Evolutionary conservation across 495 filamentous ascomycete genomes (phyloP).

Genomic region (Annulohypoxylon bovei): DNA sequence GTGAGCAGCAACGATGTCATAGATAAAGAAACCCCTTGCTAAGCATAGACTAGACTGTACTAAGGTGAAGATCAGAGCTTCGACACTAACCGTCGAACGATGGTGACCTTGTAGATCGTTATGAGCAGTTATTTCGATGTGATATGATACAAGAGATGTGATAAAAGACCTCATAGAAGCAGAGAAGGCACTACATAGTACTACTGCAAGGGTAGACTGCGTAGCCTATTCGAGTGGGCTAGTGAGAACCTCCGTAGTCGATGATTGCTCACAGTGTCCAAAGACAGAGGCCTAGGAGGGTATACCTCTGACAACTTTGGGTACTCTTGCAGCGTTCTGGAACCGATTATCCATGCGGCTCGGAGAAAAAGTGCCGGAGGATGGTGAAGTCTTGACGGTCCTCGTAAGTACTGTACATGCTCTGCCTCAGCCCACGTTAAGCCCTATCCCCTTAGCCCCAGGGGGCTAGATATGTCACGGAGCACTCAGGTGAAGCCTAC

Average conservation of each 20-base stretch:
- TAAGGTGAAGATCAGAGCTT: not conserved
- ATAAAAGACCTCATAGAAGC: not conserved
- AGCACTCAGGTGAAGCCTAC: not conserved
- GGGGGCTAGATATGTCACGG: slow-evolving; percentile 2
- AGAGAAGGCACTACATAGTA: not conserved
- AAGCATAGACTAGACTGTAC: not conserved
- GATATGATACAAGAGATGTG: slow-evolving; percentile 9
- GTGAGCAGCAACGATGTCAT: slow-evolving; percentile 8
- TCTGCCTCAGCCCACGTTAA: slow-evolving; percentile 3
- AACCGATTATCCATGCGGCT: not conserved
- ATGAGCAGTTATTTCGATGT: slow-evolving; percentile 8
- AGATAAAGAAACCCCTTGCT: slow-evolving; percentile 9
- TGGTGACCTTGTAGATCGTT: slow-evolving; percentile 19
- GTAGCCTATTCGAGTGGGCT: slow-evolving; percentile 15
- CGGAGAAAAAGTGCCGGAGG: slow-evolving; percentile 18
- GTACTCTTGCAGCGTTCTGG: slow-evolving; percentile 16
- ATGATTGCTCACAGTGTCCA: slow-evolving; percentile 28
- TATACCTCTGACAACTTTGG: not conserved
- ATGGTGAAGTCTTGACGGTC: not conserved
- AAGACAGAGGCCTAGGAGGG: not conserved
- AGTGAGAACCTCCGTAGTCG: slow-evolving; percentile 17
- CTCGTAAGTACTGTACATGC: slow-evolving; percentile 5
- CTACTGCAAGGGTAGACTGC: slow-evolving; percentile 31
- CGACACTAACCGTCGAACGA: slow-evolving; percentile 19
- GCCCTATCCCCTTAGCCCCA: not conserved